Conservation (phyloP, 2,329 filamentous ascomycete genomes). For the Septoria petroselini region DNA sequence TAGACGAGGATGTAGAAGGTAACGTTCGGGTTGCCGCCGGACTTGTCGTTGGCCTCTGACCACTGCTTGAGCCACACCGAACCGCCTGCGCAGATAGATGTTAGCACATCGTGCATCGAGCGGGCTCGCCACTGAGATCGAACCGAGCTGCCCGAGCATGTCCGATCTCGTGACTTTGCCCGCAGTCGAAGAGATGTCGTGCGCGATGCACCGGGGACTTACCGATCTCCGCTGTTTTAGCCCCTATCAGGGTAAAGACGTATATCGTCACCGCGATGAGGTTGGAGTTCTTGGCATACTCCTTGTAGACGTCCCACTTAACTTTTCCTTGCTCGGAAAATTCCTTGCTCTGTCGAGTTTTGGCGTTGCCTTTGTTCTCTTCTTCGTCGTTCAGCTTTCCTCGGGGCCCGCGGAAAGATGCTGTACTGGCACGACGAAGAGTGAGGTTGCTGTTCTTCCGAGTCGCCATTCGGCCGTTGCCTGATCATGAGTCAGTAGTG, state of each 20-base stretch:
- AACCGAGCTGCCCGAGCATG: conserved; percentile 24
- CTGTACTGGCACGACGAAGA: conserved; percentile 83
- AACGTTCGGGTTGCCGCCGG: conserved; percentile 68
- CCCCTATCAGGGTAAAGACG: conserved; percentile 68
- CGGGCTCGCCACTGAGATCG: conserved; percentile 5
- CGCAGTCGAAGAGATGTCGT: conserved; percentile 4
- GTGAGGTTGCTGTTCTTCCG: conserved; percentile 70
- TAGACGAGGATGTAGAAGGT: conserved; percentile 94
- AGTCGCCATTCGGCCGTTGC: conserved; percentile 45
- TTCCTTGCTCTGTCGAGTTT: conserved; percentile 84
- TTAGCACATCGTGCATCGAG: conserved; percentile 25
- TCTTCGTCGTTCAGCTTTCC: conserved; percentile 85
- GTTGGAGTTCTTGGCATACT: conserved; percentile 95
- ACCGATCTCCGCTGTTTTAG: conserved; percentile 80
- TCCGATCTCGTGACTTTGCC: conserved; percentile 17
- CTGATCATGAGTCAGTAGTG: conserved; percentile 22
- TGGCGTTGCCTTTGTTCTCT: conserved; percentile 53
- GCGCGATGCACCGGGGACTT: conserved; percentile 37
- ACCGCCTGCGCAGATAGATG: conserved; percentile 53
- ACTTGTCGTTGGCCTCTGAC: conserved; percentile 72
- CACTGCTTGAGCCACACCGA: conserved; percentile 93
- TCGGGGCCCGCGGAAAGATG: conserved; percentile 80
- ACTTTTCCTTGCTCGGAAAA: conserved; percentile 92
- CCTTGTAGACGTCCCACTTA: conserved; percentile 90
- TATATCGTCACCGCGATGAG: conserved; percentile 79